Conservation (phyloP, 2,329 filamentous ascomycete species). For the Beauveria asiatica region DNA sequence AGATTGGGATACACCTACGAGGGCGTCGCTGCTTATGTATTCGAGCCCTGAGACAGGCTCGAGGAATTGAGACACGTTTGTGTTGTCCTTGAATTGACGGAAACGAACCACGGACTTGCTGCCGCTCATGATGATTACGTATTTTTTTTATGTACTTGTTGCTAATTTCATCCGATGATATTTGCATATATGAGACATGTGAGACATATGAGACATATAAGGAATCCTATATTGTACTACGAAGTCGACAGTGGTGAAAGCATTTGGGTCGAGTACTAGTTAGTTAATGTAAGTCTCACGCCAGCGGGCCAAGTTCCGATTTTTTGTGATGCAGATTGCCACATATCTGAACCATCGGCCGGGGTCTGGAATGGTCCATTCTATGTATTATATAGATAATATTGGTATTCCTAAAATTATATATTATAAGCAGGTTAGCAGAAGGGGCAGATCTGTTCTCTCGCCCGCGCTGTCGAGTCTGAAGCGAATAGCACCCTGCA, state of each 20-base stretch:
- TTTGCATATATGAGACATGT: neutral
- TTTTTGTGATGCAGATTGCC: neutral
- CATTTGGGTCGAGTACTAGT: neutral
- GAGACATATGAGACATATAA: neutral
- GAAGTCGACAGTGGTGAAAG: neutral
- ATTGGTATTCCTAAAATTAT: too few species aligned
- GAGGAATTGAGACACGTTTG: neutral
- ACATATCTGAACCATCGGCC: neutral
- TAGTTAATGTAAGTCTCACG: neutral
- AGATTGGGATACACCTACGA: constrained; percentile 4
- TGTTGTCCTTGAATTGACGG: neutral
- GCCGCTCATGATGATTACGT: neutral
- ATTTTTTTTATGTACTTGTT: neutral
- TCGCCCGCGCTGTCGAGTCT: neutral
- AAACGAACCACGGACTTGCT: neutral
- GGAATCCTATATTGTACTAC: neutral
- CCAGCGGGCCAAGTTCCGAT: neutral
- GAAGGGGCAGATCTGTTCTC: too few species aligned
- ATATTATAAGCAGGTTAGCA: too few species aligned
- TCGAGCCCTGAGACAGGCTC: neutral
- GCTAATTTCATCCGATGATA: neutral
- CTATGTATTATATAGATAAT: neutral
- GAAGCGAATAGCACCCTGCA: neutral
- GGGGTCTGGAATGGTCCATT: constrained; percentile 2
- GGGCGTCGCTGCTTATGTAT: constrained; percentile 1